phyloP scores from a whole-genome alignment of 225 moss, liverwort and hornwort species.

The Asterella californica region DNA sequence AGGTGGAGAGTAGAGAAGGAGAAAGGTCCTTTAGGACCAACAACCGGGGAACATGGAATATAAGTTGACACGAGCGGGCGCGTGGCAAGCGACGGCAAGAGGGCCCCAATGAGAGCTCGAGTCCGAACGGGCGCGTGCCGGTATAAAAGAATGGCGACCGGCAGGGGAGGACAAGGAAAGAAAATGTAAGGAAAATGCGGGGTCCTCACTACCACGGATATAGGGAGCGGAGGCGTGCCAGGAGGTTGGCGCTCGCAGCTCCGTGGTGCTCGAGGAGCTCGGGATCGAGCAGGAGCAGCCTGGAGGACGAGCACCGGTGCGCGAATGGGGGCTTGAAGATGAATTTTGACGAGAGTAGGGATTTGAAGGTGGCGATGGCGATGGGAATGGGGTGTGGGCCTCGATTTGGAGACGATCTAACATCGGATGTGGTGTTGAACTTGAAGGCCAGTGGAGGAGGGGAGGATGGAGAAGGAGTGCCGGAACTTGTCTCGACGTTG shows the following conservation, averaged over 20 bases:
- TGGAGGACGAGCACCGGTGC: conserved; percentile 32
- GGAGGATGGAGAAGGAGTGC: background rate
- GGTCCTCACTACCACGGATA: conserved; percentile 35
- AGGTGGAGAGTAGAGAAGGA: background rate
- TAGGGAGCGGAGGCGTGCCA: conserved; percentile 44
- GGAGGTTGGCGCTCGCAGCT: conserved; percentile 32
- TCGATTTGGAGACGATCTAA: conserved; percentile 68
- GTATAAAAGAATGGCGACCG: conserved; percentile 20
- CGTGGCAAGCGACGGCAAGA: conserved; percentile 10
- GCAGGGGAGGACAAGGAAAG: conserved; percentile 4
- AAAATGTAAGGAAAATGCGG: conserved; percentile 33
- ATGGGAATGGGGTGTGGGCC: conserved; percentile 59
- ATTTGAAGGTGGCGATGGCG: conserved; percentile 56
- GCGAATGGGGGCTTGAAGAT: conserved; percentile 14
- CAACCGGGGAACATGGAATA: background rate
- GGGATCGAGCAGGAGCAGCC: conserved; percentile 25
- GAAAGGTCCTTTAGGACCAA: background rate
- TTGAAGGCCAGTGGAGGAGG: conserved; percentile 37
- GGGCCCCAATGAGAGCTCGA: background rate
- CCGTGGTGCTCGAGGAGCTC: conserved; percentile 22
- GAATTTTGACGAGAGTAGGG: conserved; percentile 34
- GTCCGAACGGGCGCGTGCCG: conserved; percentile 14
- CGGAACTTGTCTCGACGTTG: conserved; percentile 44
- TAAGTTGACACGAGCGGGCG: background rate
- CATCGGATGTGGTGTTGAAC: conserved; percentile 67